Base-by-base conservation (phyloP, 176 grass and related monocot species). In the Oryza rufipogon region DNA sequence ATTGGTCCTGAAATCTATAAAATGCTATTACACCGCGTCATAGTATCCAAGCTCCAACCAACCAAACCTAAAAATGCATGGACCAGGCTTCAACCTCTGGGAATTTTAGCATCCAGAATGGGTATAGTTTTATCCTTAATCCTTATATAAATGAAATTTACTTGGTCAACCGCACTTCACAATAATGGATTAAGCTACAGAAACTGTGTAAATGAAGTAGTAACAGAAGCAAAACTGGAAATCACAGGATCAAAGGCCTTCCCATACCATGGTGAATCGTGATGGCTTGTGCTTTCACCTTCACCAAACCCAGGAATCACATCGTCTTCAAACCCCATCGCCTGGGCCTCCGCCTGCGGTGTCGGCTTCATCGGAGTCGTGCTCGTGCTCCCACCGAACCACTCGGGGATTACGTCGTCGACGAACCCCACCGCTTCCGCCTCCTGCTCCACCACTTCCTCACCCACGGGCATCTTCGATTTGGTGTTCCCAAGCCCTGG, bases 261-360 rank as follows among this genome's bases (percentile, higher is more conserved):
- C 15, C 4, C 66, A 47, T 38, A 86, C 83, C 83, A 72, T 47
- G 38, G 56, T 13, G 51, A 34, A 79, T 72, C 52, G 5, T 44
- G 49, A 51, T 33, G 72, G 80, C 13, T 38, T 39, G 39, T 77
- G 52, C 84, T 61, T n/a, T n/a, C n/a, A n/a, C n/a, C n/a, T 7
- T 67, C 84, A 26, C 88, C 80, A 38, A 89, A 89, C 17, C 83
- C 90, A 71, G 90, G 83, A 68, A 89, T 80, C 80, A 89, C 80
- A 46, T 88, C 90, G 60, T 63, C 74, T 45, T 89, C 90, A 63
- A 87, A 88, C 1, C 34, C 88, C 23, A n/a, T 47, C 4, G 0
- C 51, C 65, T 63, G 39, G 16, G 71, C 11, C 33, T 83, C 78
- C 75, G 66, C 70, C 41, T 23, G 66, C 20, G 72, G 45, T 26